Percentiles rank a stretch among this genome's conserved stretches.
These are phyloP conservation scores for Phytophthora crassamura DNA, from an alignment of 352 stramenopile species.

Conservation along the genomic window DNA sequence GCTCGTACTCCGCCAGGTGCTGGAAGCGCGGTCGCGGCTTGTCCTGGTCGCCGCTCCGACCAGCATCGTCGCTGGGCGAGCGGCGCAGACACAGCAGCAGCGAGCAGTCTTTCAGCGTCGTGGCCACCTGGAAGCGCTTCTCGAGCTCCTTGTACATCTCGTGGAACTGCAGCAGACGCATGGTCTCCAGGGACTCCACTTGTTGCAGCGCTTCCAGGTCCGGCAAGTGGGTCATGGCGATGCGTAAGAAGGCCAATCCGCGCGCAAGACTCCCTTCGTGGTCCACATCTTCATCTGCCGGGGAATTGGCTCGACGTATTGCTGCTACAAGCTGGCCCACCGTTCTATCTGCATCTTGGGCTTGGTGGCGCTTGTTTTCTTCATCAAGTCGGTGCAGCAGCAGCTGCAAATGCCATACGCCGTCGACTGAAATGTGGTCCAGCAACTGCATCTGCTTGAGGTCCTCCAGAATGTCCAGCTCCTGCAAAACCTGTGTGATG, in stretches of 20 bases:
- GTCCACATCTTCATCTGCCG: constrained; percentile 49
- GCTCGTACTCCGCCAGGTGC: constrained; percentile 74
- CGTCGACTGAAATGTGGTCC: constrained; percentile 84
- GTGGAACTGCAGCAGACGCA: constrained; percentile 52
- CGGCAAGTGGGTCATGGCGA: constrained; percentile 48
- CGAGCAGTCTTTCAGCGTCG: constrained; percentile 88
- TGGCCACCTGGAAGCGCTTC: constrained; percentile 83
- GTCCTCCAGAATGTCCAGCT: constrained; percentile 78
- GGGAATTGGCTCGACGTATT: constrained; percentile 21
- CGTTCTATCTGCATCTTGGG: constrained; percentile 13
- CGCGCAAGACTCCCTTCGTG: constrained; percentile 53
- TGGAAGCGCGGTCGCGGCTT: constrained; percentile 50
- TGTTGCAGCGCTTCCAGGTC: constrained; percentile 47
- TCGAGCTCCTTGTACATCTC: constrained; percentile 66
- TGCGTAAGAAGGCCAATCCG: constrained; percentile 58
- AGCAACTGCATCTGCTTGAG: constrained; percentile 86
- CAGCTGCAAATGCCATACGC: constrained; percentile 70
- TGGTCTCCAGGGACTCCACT: constrained; percentile 42
- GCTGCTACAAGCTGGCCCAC: constrained; percentile 43
- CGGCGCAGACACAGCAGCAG: constrained; percentile 76
- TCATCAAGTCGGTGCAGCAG: constrained; percentile 53
- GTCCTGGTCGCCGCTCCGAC: too few species aligned
- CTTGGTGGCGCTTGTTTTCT: constrained; percentile 17
- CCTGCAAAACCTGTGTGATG: constrained; percentile 76
- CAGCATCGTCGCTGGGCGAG: constrained; percentile 39